Percentiles rank a stretch among this genome's conserved stretches.
phyloP scores from a whole-genome alignment of 495 filamentous ascomycete genomes.

The Xylona heveae region DNA sequence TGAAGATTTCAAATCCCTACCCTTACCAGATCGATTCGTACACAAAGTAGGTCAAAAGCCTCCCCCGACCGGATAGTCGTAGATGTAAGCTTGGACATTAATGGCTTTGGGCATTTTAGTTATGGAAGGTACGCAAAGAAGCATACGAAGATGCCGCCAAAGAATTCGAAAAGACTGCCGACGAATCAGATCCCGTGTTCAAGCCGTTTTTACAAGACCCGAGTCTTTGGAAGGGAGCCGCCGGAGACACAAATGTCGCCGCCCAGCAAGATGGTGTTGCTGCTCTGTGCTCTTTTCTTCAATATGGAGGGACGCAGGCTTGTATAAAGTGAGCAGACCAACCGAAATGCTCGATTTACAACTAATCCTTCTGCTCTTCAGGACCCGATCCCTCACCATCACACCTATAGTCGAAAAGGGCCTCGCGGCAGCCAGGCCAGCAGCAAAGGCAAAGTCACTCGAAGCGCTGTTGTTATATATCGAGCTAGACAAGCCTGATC shows the following conservation, averaged over 20 bases:
- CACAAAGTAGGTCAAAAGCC: conserved; percentile 51
- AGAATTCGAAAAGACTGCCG: conserved; percentile 63
- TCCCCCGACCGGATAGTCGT: too few species aligned
- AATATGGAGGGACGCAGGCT: conserved; percentile 60
- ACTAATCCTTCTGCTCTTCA: too few species aligned
- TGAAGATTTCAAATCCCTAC: conserved; percentile 67
- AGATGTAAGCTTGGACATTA: conserved; percentile 2
- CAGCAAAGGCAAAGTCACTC: conserved; percentile 65
- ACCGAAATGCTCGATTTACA: conserved; percentile 2
- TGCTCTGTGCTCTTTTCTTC: conserved; percentile 72
- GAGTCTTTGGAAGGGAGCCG: conserved; percentile 75
- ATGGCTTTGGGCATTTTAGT: conserved; percentile 21
- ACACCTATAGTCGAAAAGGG: conserved; percentile 78
- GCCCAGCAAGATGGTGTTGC: conserved; percentile 85
- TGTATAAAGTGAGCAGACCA: conserved; percentile 41
- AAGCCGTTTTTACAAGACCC: conserved; percentile 71
- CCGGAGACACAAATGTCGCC: conserved; percentile 90
- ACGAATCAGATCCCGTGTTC: conserved; percentile 75
- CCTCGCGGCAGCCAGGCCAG: conserved; percentile 64
- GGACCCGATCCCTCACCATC: conserved; percentile 55
- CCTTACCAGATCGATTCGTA: conserved; percentile 59
- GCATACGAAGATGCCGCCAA: conserved; percentile 86
- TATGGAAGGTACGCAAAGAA: conserved; percentile 93
- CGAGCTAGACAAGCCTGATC: conserved; percentile 70
- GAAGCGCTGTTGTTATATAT: conserved; percentile 80